Evolutionary conservation across 805 yeast genomes (phyloP).

Genomic region (Sugiyamaella marilandica): DNA sequence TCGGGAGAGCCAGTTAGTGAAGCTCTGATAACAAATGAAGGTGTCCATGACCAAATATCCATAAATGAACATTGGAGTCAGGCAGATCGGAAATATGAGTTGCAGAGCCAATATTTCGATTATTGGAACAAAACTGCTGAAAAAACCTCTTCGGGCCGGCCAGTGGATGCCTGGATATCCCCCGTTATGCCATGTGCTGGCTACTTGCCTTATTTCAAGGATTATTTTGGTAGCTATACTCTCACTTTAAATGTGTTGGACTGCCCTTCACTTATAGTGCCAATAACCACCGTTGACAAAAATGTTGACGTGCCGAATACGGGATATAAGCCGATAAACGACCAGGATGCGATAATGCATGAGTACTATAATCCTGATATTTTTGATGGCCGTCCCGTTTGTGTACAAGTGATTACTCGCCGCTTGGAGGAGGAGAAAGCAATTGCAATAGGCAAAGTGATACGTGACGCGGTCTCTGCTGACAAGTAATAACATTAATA

Average conservation of each 20-base stretch:
- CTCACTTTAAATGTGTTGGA: constrained; percentile 19
- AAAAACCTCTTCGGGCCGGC: constrained; percentile 3
- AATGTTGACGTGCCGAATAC: constrained; percentile 35
- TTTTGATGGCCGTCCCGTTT: constrained; percentile 50
- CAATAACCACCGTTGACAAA: constrained; percentile 32
- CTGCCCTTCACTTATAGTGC: constrained; percentile 18
- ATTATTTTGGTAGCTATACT: constrained; percentile 38
- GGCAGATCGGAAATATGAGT: constrained; percentile 18
- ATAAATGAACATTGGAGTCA: constrained; percentile 12
- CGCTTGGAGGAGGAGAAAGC: constrained; percentile 58
- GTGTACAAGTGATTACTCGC: constrained; percentile 50
- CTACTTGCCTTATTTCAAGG: constrained; percentile 2
- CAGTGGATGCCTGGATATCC: constrained; percentile 15
- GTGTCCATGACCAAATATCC: neutral
- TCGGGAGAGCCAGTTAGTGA: constrained; percentile 15
- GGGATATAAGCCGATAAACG: constrained; percentile 3
- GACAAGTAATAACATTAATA: neutral
- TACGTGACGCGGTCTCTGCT: constrained; percentile 7
- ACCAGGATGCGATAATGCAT: constrained; percentile 1
- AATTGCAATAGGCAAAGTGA: constrained; percentile 31
- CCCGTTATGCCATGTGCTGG: constrained; percentile 14
- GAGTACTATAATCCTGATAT: constrained; percentile 43
- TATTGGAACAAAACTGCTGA: constrained; percentile 35
- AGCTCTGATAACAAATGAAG: constrained; percentile 1
- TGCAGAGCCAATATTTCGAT: constrained; percentile 36